Evolutionary conservation across 169 alveolate genomes (phyloP).

Genomic region (Cystoisospora suis): DNA sequence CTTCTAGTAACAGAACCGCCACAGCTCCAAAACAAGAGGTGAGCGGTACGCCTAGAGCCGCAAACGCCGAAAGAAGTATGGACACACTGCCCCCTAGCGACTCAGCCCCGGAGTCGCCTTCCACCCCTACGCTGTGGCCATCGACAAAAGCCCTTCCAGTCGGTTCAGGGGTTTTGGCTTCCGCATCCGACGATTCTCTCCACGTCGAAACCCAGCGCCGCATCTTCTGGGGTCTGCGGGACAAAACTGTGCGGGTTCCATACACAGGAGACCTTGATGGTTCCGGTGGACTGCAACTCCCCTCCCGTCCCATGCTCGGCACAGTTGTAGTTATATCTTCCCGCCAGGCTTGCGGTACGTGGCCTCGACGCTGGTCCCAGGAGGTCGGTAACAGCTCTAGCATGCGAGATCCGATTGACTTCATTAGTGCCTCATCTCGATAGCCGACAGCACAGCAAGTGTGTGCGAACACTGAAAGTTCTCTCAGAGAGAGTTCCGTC

Average conservation of each 20-base stretch:
- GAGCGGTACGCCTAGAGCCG: neutral
- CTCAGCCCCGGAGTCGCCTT: neutral
- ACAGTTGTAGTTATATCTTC: too few relatives aligned
- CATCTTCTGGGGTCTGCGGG: too few relatives aligned
- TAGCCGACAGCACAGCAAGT: conserved; percentile 10
- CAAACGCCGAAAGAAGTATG: neutral
- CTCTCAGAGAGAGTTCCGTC: neutral
- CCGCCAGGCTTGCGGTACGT: neutral
- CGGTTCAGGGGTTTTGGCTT: neutral
- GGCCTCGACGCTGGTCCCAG: neutral
- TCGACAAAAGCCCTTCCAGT: neutral
- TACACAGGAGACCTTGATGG: too few relatives aligned
- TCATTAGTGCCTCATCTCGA: neutral
- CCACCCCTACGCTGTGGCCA: neutral
- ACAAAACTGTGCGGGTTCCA: too few relatives aligned
- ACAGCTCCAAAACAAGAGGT: neutral
- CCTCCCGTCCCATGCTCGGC: too few relatives aligned
- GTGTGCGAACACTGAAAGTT: neutral
- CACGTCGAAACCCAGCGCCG: too few relatives aligned
- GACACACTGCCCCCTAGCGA: conserved; percentile 5
- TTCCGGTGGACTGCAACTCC: too few relatives aligned
- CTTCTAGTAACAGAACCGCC: neutral
- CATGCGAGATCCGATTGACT: neutral
- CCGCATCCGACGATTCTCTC: too few relatives aligned
- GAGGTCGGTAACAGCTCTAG: neutral